These are phyloP conservation scores for Paramecium biaurelia DNA, from an alignment of 73 alveolate species.

Conservation along the genomic window DNA sequence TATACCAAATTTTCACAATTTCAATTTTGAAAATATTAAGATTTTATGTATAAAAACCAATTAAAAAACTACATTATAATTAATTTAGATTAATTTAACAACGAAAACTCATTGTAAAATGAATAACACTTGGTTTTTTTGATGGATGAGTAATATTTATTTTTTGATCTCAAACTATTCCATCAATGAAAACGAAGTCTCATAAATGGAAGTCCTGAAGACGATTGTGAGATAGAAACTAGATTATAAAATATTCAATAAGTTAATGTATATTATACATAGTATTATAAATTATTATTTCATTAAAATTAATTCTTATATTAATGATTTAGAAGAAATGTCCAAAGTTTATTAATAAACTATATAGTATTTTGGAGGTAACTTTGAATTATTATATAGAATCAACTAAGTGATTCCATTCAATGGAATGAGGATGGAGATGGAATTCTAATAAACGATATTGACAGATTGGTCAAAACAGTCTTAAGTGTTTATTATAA, in stretches of 20 bases:
- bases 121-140: no score
- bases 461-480: neutral
- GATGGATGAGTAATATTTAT: no score
- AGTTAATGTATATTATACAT: neutral
- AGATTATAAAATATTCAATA: neutral
- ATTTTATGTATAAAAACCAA: neutral
- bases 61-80: neutral
- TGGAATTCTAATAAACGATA: neutral
- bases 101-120: constrained; percentile 52
- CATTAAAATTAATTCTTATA: neutral
- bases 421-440: constrained; percentile 9
- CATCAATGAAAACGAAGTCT: no score
- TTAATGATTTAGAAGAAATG: neutral
- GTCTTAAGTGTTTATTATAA: neutral
- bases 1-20: no score
- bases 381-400: neutral
- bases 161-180: no score
- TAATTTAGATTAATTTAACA: neutral
- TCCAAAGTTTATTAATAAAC: neutral
- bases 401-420: neutral
- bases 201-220: neutral
- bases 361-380: neutral
- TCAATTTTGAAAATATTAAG: no score
- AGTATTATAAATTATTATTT: neutral
- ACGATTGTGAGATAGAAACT: neutral